Evolutionary conservation across 306 rosid species (phyloP).

Genomic region (Cucumis hystrix): DNA sequence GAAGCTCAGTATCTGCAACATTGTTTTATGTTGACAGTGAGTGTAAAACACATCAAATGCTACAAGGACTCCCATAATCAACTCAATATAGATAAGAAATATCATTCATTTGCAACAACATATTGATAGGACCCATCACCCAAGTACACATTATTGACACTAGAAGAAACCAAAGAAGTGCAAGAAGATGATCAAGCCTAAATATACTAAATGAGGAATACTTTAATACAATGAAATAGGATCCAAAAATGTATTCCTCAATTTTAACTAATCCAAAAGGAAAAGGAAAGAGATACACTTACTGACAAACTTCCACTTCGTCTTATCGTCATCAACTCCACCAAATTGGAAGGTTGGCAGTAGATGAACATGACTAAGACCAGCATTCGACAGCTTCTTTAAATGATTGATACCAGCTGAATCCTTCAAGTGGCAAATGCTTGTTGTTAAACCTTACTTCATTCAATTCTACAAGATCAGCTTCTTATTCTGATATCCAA

Average conservation of each 20-base stretch:
- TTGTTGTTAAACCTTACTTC: conserved; percentile 12
- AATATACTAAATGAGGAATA: too few species aligned
- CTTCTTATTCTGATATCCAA: neutral
- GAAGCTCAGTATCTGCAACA: conserved; percentile 43
- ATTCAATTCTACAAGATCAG: neutral
- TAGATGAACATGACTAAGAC: conserved; percentile 77
- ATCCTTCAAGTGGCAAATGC: conserved; percentile 39
- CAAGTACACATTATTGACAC: neutral
- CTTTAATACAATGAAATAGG: too few species aligned
- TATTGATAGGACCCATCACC: neutral
- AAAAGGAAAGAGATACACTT: conserved; percentile 12
- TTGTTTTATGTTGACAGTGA: neutral
- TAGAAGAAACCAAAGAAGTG: conserved; percentile 1
- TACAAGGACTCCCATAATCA: neutral
- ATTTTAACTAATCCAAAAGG: neutral
- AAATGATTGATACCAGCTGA: conserved; percentile 71
- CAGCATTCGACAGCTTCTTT: conserved; percentile 71
- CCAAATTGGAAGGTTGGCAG: conserved; percentile 86
- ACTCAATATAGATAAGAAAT: neutral
- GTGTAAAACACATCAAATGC: neutral
- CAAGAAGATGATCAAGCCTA: neutral
- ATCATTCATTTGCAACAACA: neutral
- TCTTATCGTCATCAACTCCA: conserved; percentile 76
- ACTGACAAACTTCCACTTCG: conserved; percentile 71
- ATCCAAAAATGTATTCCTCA: too few species aligned